phyloP scores from a whole-genome alignment of 2,329 filamentous ascomycete genomes.

The Penicillium sp. region DNA sequence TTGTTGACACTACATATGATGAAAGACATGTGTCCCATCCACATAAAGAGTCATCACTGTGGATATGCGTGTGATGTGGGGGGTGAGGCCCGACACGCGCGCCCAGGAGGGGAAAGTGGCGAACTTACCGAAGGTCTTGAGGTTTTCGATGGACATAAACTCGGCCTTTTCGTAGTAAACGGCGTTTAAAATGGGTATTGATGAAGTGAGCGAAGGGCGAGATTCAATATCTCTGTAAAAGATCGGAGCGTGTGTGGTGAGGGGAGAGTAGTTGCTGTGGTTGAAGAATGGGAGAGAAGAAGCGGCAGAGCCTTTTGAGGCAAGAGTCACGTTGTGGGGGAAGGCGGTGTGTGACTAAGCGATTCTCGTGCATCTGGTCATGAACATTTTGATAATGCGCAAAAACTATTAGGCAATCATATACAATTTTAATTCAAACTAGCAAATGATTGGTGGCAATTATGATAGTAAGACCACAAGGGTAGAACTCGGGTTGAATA shows the following conservation, averaged over 20 bases:
- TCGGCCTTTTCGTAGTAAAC: slow-evolving; percentile 64
- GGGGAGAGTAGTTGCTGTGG: slow-evolving; percentile 21
- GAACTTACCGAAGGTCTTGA: slow-evolving; percentile 86
- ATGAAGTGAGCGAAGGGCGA: slow-evolving; percentile 30
- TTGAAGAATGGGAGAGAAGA: slow-evolving; percentile 30
- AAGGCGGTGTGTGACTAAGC: slow-evolving; percentile 38
- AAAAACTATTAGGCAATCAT: not conserved
- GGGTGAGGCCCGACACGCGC: slow-evolving; percentile 6
- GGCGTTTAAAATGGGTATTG: slow-evolving; percentile 41
- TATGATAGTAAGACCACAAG: slow-evolving; percentile 3
- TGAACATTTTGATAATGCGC: slow-evolving; percentile 1
- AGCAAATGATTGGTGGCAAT: not conserved
- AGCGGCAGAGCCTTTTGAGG: slow-evolving; percentile 39
- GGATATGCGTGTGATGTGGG: slow-evolving; percentile 8
- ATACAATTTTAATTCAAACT: not conserved
- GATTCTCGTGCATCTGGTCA: slow-evolving; percentile 1
- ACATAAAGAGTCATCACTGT: not conserved
- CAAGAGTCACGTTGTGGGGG: slow-evolving; percentile 29
- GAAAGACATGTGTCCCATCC: not conserved
- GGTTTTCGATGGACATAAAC: slow-evolving; percentile 99
- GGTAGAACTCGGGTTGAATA: slow-evolving; percentile 5
- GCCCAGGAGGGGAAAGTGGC: slow-evolving; percentile 28
- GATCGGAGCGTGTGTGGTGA: slow-evolving; percentile 22
- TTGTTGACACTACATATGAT: not conserved
- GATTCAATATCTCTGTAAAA: slow-evolving; percentile 34